Percentiles rank a stretch among this genome's conserved stretches.
Conservation (phyloP, 495 filamentous ascomycete genomes). For the Sordaria brevicollis region DNA sequence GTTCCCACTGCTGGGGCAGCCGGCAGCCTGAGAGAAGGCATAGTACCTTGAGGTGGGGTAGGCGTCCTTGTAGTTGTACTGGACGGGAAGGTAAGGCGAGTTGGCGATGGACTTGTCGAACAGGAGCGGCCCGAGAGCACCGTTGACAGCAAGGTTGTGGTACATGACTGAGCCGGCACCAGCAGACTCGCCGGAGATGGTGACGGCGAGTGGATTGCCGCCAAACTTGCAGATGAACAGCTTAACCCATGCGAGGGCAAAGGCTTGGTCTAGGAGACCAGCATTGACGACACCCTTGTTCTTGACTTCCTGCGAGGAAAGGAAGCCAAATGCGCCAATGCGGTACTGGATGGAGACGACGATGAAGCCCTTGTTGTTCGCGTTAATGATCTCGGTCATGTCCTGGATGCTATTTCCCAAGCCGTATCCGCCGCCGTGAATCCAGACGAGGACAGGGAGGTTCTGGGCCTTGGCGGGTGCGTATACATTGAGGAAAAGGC, state of each 20-base stretch:
- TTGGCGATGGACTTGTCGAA: conserved; percentile 18
- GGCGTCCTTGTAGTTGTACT: conserved; percentile 33
- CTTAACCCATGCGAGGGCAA: conserved; percentile 65
- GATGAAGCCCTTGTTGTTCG: conserved; percentile 33
- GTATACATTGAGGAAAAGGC: conserved; percentile 33
- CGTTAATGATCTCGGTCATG: conserved; percentile 31
- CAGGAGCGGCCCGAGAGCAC: conserved; percentile 14
- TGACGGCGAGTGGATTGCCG: conserved; percentile 51
- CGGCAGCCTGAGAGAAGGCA: conserved; percentile 40
- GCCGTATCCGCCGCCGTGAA: conserved; percentile 43
- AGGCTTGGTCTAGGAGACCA: conserved; percentile 45
- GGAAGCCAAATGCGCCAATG: conserved; percentile 21
- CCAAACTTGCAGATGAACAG: conserved; percentile 58
- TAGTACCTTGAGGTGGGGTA: conserved; percentile 40
- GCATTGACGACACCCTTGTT: conserved; percentile 18
- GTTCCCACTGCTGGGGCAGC: conserved; percentile 33
- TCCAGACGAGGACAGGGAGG: conserved; percentile 34
- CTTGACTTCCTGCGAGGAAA: conserved; percentile 15
- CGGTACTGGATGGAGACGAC: conserved; percentile 38
- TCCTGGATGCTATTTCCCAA: conserved; percentile 20
- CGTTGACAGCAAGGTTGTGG: conserved; percentile 15
- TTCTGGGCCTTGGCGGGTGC: conserved; percentile 24
- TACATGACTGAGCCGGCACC: conserved; percentile 38
- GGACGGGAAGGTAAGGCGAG: conserved; percentile 20
- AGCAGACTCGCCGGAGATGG: conserved; percentile 58